Base-by-base conservation (phyloP, 352 stramenopile species). In the Phytophthora melonis region DNA sequence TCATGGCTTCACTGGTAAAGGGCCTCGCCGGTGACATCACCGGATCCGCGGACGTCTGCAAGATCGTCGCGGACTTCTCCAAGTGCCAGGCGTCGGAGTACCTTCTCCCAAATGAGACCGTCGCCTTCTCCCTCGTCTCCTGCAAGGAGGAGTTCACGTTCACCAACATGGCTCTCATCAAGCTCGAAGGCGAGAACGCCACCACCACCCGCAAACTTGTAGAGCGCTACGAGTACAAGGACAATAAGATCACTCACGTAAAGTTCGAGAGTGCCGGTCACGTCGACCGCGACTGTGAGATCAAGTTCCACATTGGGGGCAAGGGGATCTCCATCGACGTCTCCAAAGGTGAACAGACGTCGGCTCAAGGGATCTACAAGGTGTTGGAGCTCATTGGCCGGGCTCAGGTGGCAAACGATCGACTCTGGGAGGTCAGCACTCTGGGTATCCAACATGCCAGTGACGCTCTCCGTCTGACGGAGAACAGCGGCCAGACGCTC, bases 121-220 rank as follows among this genome's bases (percentile, higher is more conserved):
- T 93, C 30, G 64, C 78, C 16, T 91, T 93, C 52, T 80, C 78
- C 3, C 72, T 93, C 47, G 58, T 81, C 39, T 88, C 83, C 10
- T 55, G 74, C 7, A 88, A 90, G 43, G 83, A 91, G 59, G 85
- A 90, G 66, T 91, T 89, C 47, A 74, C 79, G 13, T 88, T 92
- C 75, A 90, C 84, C n/a, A 92, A 86, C 74, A 66, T 88, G 58
- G 85, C 85, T 18, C 25, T 92, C 36, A 74, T 92, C 58, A 70
- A 64, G 14, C 58, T 79, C 10, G 50, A 74, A 49, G 83, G 79
- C 21, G 70, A 81, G 47, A 87, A 32, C 43, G 78, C 82, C 14
- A 87, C 71, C 1, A 91, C 83, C 0, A 89, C 85, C 3, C 85
- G 85, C 25, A 81, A 81, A 58, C 73, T 91, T 13, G 70, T 89